Base-by-base conservation (phyloP, 2,329 filamentous ascomycete species). In the Arthrobotrys conoides region DNA sequence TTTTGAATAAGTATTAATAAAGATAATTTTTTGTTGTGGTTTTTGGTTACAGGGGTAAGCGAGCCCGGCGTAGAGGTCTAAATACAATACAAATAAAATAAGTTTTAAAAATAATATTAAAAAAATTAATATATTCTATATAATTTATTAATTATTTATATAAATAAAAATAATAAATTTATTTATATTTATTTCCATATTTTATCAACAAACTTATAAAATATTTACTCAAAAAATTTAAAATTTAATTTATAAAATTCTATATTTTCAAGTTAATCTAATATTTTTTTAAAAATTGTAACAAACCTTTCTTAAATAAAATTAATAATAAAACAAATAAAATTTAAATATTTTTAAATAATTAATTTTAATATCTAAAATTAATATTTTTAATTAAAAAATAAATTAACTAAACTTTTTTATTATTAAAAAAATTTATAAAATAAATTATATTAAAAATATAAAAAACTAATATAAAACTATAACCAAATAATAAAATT, bases 111-210 rank as follows among this genome's bases (percentile, higher is more conserved):
- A 53, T 53, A 16, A 53, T 53, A 30, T 27, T 53, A 16, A 53
- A 30, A 53, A 53, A 30, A 27, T 53, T 53, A 16, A 53, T 53
- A 53, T 53, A 53, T 53, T 53, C n/a, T 8, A 53, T 53, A 53
- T 53, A 53, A 53, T 53, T 22, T 53, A 16, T n/a, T n/a, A n/a
- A n/a, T n/a, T n/a, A n/a, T n/a, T n/a, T n/a, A n/a, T n/a, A n/a
- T n/a, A n/a, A n/a, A n/a, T 30, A n/a, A 53, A 53, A 53, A 53
- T 53, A 9, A 53, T 53, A 53, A 3, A 53, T 53, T 53, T 8
- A 8, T 30, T 53, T 1, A 53, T 53, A 53, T 53, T 53, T 30
- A 53, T 30, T 53, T 53, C 30, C 22, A n/a, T 30, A 53, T 16
- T 53, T 16, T n/a, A 53, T 53, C 30, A 53, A 16, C n/a, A 53